Evolutionary conservation across 1,284 basidiomycete species (phyloP), one percentile per base, ranked within the genome.

Genomic region (Cryptococcus maquisensis): DNA sequence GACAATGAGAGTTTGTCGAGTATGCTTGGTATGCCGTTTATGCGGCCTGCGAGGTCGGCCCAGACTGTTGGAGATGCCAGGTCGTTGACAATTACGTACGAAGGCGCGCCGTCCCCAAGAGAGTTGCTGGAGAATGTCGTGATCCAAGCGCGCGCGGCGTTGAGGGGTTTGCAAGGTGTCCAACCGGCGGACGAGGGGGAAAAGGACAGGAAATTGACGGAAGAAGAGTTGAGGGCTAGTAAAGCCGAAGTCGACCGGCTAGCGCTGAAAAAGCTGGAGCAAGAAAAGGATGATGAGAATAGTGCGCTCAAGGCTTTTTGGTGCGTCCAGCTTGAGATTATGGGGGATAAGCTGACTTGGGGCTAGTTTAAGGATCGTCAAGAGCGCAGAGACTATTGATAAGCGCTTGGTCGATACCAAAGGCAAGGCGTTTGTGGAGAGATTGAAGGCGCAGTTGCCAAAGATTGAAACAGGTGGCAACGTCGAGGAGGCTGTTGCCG

Each of bases 11-110:
- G 88, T 3, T 76, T 94, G 26, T 89, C 90, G 2, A 88, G 87
- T 62, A 92, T 94, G 87, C 89, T 95, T 83, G 91, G 87, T 0
- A 94, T 93, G 90, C 90, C 91, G 1, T 90, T 90, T 68, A 94
- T 94, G 90, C 84, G 87, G 3, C 61, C 69, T 1, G 44, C 51
- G 37, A 42, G 41, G 15, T 49, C 48, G 4, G 44, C 40, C 16
- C 57, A 62, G 0, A 40, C 58, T 0, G 57, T 61, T 1, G 46
- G 54, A 3, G 53, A 54, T 4, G 38, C 51, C 6, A 18, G 45
- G 9, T 54, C 59, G 13, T 38, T 54, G 16, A 46, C 60, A 6
- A 85, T 92, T 57, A 74, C 87, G 28, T 96, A 95, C 69, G 91
- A 94, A 78, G 90, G 90, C 36, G 86, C 87, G 49, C 82, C 89